Conservation (phyloP, 2,329 filamentous ascomycete species). For the Colletotrichum limetticola region DNA sequence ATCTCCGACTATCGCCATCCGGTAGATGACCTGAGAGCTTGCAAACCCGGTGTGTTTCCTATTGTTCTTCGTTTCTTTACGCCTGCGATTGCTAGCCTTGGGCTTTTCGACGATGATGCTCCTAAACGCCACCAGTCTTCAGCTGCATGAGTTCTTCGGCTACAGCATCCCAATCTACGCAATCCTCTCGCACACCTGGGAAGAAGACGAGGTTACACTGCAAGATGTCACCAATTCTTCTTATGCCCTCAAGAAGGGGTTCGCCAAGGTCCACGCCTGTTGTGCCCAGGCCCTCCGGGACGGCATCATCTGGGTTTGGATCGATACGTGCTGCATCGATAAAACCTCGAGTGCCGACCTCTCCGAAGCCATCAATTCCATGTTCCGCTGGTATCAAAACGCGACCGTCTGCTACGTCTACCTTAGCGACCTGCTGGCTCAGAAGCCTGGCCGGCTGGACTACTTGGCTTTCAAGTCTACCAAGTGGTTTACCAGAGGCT, state of each 20-base stretch:
- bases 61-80: too few relatives aligned
- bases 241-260: constrained; percentile 22
- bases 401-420: constrained; percentile 43
- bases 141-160: constrained; percentile 36
- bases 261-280: constrained; percentile 37
- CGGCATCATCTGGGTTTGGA: constrained; percentile 41
- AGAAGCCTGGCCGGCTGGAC: constrained; percentile 12
- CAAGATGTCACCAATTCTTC: constrained; percentile 17
- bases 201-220: constrained; percentile 41
- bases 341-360: constrained; percentile 41
- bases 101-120: constrained; percentile 40
- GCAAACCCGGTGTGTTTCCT: too few relatives aligned
- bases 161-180: constrained; percentile 42
- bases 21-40: too few relatives aligned
- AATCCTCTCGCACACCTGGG: constrained; percentile 47
- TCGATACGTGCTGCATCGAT: constrained; percentile 46
- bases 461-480: background rate
- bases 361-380: constrained; percentile 43
- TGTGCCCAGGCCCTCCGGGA: constrained; percentile 37
- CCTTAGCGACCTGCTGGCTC: constrained; percentile 6
- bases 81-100: background rate
- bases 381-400: constrained; percentile 41
- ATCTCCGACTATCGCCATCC: too few relatives aligned
- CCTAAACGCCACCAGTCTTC: constrained; percentile 36
- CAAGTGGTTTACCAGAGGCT: constrained; percentile 41